Evolutionary conservation across 495 filamentous ascomycete genomes (phyloP), one percentile per base, ranked within the genome.

Genomic region (Aspergillus nidulans): DNA sequence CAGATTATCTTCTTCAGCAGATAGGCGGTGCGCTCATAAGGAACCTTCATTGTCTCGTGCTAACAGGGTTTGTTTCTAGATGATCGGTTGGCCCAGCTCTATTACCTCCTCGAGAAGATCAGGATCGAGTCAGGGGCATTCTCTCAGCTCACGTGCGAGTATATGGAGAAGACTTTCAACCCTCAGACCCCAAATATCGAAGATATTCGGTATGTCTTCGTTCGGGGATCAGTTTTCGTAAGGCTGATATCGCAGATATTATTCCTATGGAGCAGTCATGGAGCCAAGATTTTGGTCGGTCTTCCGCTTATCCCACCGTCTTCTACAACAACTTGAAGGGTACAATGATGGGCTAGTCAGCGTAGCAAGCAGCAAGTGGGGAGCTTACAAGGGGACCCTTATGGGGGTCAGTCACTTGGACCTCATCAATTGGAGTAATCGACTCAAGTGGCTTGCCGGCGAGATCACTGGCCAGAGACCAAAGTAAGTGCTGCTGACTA

Each of bases 341-440:
- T 81, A 85, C 1, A 98, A 98, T 66, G 94, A 98, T 59, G 94
- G 94, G 0, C 80, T 98, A 4, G 94, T 98, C 16, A 95, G 89
- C 64, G 90, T 97, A 23, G 71, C 78, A 8, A 96, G 91, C 63
- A 86, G 86, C 57, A 78, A 80, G 61, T 97, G 92, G 91, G 94
- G 94, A 1, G 67, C 71, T 18, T 97, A 97, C 66, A 89, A 92
- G 67, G 94, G 94, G 4, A 97, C 94, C 3, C 68, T 98, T n/a
- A 70, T 91, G 5, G 84, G 82, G 9, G 90, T 95, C 25, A 95
- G 85, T 68, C 94, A 98, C 70, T 71, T 97, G 5, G 91, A 96
- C 62, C 73, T 96, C 49, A 98, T 97, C 68, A 97, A 97, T 71
- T 98, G 92, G 94, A 92, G 84, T 47, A 97, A 96, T 63, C 76